Conservation (phyloP, 768 basidiomycete species). For the Macrolepiota fuliginosa region DNA sequence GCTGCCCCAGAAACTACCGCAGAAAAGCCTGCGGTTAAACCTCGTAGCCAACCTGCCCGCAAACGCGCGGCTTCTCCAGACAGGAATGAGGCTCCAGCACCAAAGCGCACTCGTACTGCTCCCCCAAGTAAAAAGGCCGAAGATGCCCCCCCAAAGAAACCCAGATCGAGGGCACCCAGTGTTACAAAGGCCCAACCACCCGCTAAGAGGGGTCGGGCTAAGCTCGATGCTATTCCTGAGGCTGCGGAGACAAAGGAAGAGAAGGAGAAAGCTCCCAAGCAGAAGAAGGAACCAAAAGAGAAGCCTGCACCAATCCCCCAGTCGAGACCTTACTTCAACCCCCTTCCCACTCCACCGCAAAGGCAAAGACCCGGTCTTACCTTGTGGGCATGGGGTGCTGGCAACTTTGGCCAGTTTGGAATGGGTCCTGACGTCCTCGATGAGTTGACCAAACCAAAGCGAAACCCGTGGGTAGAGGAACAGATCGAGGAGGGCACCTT, state of each 20-base stretch:
- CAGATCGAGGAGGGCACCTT: constrained; percentile 71
- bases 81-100: constrained; percentile 38
- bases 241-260: constrained; percentile 2
- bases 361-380: constrained; percentile 64
- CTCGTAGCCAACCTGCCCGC: constrained; percentile 32
- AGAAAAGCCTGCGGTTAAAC: constrained; percentile 26
- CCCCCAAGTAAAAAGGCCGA: constrained; percentile 39
- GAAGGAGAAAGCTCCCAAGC: constrained; percentile 1
- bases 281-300: constrained; percentile 7
- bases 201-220: constrained; percentile 4
- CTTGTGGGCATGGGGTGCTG: constrained; percentile 87
- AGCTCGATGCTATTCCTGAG: constrained; percentile 8
- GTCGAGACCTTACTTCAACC: constrained; percentile 59
- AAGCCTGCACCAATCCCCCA: constrained; percentile 31
- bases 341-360: constrained; percentile 56
- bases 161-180: constrained; percentile 17
- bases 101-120: constrained; percentile 46
- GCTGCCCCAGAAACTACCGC: constrained; percentile 25
- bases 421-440: constrained; percentile 73
- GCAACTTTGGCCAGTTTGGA: constrained; percentile 95
- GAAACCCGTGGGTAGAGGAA: constrained; percentile 74
- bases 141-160: constrained; percentile 33
- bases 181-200: not conserved
- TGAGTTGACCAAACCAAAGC: constrained; percentile 74
- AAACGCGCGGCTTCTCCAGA: constrained; percentile 56